Conservation (phyloP, 129 eudicot genomes). For the Solidago caesia region DNA sequence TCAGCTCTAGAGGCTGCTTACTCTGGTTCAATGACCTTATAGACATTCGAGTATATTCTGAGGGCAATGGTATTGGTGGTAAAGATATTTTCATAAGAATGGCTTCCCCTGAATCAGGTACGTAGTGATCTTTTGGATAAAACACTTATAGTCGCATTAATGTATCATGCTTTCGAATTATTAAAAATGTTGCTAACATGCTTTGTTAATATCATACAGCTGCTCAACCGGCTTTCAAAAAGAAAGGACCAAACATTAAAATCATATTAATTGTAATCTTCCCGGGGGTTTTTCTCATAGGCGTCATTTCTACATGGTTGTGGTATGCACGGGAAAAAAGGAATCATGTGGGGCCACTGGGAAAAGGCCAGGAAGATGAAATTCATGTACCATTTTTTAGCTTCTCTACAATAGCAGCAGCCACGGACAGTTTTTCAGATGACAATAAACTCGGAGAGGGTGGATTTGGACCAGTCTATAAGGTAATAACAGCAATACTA, state of each 20-base stretch:
- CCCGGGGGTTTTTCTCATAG: constrained; percentile 25
- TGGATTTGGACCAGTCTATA: constrained; percentile 37
- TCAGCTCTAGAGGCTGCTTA: constrained; percentile 34
- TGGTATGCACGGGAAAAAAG: constrained; percentile 20
- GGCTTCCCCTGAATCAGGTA: constrained; percentile 57
- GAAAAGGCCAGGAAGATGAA: constrained; percentile 17
- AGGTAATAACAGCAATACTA: constrained; percentile 8
- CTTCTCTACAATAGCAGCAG: constrained; percentile 22
- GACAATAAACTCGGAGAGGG: constrained; percentile 31
- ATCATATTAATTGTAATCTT: constrained; percentile 15
- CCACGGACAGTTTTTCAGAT: constrained; percentile 24
- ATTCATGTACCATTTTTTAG: background rate
- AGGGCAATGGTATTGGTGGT: constrained; percentile 1
- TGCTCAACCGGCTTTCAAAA: constrained; percentile 4
- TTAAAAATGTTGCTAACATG: background rate
- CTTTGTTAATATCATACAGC: background rate
- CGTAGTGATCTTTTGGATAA: background rate
- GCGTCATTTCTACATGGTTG: constrained; percentile 27
- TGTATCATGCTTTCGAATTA: background rate
- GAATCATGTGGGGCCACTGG: background rate
- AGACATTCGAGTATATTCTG: constrained; percentile 33
- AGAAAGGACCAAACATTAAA: constrained; percentile 15
- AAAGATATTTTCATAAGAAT: constrained; percentile 44
- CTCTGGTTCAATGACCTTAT: constrained; percentile 49
- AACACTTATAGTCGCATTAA: background rate